A percentile compares a stretch with the other conserved stretches of the same genome.
These are phyloP conservation scores for Fraxinus sp. DNA, from an alignment of 305 asterid species.

Conservation along the genomic window DNA sequence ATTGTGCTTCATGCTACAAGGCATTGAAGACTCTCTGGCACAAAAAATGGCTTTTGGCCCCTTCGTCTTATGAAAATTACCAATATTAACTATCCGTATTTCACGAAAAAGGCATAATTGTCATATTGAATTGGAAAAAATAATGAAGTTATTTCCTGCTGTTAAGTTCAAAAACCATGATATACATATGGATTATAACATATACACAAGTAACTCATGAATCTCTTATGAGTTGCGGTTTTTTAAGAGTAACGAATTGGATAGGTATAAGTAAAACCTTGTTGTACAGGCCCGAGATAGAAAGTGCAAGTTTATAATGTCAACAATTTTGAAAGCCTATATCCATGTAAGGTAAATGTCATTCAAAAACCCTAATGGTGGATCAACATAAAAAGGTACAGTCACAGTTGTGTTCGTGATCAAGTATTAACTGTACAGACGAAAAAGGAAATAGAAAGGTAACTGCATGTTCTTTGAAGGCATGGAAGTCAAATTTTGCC, in stretches of 20 bases:
- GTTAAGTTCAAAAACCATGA: not conserved
- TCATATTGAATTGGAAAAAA: not conserved
- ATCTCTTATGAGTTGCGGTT: not conserved
- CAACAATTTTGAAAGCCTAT: not conserved
- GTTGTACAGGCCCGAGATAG: not conserved
- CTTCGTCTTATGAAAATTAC: not conserved
- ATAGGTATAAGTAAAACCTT: not conserved
- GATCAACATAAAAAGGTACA: not conserved
- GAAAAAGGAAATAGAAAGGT: not conserved
- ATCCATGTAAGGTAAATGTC: not conserved
- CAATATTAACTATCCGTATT: not conserved
- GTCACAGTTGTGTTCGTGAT: not conserved
- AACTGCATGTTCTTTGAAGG: not conserved
- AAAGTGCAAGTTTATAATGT: not conserved
- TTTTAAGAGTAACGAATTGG: not conserved
- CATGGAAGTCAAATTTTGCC: not conserved
- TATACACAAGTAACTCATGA: not conserved
- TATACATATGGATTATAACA: not conserved
- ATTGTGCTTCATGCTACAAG: not conserved
- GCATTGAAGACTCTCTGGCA: not conserved
- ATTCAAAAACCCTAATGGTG: not conserved
- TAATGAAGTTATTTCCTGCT: not conserved
- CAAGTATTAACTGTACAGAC: not conserved
- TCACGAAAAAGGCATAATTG: not conserved
- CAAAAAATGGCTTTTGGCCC: not conserved